Evolutionary conservation across 1,139 yeast genomes (phyloP).

Genomic region (Debaryomycetaceae sp.): DNA sequence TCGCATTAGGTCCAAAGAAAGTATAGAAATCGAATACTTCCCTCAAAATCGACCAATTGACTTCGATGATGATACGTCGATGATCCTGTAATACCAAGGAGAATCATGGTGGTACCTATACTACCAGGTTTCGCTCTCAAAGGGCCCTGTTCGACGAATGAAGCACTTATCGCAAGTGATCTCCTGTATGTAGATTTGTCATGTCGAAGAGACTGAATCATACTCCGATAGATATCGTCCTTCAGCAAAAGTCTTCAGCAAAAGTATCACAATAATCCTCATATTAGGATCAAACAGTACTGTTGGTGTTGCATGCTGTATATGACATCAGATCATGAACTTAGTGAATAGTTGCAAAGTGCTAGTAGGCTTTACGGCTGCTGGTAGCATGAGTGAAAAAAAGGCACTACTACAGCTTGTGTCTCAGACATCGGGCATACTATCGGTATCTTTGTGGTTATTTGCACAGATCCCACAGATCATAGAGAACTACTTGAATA

Average conservation of each 20-base stretch:
- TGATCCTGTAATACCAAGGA: too few species aligned
- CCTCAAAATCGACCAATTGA: too few species aligned
- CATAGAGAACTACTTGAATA: conserved; percentile 63
- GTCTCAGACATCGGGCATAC: conserved; percentile 20
- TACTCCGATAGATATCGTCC: not conserved
- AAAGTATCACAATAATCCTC: too few species aligned
- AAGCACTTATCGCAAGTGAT: not conserved
- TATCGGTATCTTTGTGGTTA: conserved; percentile 53
- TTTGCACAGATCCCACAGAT: conserved; percentile 87
- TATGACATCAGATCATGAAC: not conserved
- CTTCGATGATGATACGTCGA: too few species aligned
- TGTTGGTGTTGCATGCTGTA: not conserved
- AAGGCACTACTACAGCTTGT: conserved; percentile 1
- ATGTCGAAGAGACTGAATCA: not conserved
- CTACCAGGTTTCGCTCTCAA: too few species aligned
- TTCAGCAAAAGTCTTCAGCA: too few species aligned
- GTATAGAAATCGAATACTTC: too few species aligned
- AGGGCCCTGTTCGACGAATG: not conserved
- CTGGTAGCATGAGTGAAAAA: not conserved
- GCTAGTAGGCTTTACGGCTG: not conserved
- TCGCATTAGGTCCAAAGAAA: not conserved
- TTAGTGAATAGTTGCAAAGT: too few species aligned
- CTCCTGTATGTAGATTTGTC: not conserved
- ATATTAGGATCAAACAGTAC: too few species aligned
- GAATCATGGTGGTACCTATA: too few species aligned